These are phyloP conservation scores for Tuber calosporum DNA, from an alignment of 495 filamentous ascomycete genomes.

Conservation along the genomic window DNA sequence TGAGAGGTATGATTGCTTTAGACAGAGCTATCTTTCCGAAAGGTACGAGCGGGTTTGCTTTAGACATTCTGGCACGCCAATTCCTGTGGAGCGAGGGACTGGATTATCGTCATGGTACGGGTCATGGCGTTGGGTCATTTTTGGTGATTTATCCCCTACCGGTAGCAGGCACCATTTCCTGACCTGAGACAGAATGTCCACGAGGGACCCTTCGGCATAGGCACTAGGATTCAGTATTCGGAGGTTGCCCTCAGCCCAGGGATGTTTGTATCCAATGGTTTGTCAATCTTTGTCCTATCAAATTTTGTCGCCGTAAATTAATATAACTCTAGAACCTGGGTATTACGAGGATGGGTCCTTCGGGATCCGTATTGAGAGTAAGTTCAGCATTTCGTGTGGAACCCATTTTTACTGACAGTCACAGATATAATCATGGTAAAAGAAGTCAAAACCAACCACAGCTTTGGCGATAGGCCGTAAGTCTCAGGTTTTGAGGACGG, in stretches of 20 bases:
- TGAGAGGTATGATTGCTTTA: slow-evolving; percentile 92
- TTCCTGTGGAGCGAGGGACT: slow-evolving; percentile 87
- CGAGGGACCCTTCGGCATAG: slow-evolving; percentile 94
- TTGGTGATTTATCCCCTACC: slow-evolving; percentile 46
- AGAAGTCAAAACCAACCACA: slow-evolving; percentile 75
- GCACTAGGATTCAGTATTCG: slow-evolving; percentile 80
- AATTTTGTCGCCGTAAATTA: slow-evolving; percentile 5
- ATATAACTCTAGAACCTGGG: slow-evolving; percentile 63
- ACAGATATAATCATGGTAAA: slow-evolving; percentile 74
- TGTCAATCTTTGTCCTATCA: slow-evolving; percentile 9
- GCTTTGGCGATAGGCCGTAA: slow-evolving; percentile 78
- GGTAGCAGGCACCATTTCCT: not conserved
- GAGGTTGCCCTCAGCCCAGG: slow-evolving; percentile 86
- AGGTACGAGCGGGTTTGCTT: slow-evolving; percentile 83
- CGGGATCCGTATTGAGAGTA: slow-evolving; percentile 96
- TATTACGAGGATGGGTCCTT: slow-evolving; percentile 97
- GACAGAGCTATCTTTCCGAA: slow-evolving; percentile 88
- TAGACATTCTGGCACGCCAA: slow-evolving; percentile 84
- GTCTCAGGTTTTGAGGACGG: not conserved
- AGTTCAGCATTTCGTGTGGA: slow-evolving; percentile 25
- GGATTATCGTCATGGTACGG: slow-evolving; percentile 94
- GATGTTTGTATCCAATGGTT: slow-evolving; percentile 81
- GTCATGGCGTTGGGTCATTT: slow-evolving; percentile 91
- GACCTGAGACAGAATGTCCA: slow-evolving; percentile 68
- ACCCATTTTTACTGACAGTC: slow-evolving; percentile 26